phyloP scores from a whole-genome alignment of 257 asterid genomes.

The Lantana camara region DNA sequence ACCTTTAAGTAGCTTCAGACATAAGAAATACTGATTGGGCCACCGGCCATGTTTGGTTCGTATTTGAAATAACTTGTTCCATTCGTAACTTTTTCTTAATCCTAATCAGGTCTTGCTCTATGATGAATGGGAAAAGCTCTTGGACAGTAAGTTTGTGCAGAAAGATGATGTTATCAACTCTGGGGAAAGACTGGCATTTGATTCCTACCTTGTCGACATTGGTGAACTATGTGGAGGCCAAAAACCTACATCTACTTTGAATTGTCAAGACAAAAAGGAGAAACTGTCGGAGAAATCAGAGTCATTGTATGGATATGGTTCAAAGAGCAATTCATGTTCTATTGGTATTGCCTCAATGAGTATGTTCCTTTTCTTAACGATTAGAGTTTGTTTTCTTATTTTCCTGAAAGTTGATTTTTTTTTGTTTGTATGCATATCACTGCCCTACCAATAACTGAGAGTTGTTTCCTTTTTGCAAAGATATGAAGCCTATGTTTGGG shows the following conservation, averaged over 20 bases:
- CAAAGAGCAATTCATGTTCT: slow-evolving; percentile 37
- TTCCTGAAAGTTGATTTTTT: slow-evolving; percentile 10
- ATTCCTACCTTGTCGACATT: slow-evolving; percentile 72
- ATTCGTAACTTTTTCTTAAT: not conserved
- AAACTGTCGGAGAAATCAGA: slow-evolving; percentile 37
- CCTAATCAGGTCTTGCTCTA: slow-evolving; percentile 63
- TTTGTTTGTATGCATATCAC: slow-evolving; percentile 16
- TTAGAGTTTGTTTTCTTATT: slow-evolving; percentile 1
- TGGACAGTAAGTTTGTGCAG: slow-evolving; percentile 76
- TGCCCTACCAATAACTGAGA: slow-evolving; percentile 28
- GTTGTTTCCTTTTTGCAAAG: slow-evolving; percentile 28
- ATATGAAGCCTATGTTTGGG: slow-evolving; percentile 51
- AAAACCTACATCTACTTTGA: slow-evolving; percentile 37
- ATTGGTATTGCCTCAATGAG: slow-evolving; percentile 34
- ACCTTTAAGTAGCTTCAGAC: slow-evolving; percentile 19
- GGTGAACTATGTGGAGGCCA: slow-evolving; percentile 63
- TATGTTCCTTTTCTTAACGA: slow-evolving; percentile 15
- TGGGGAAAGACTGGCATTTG: slow-evolving; percentile 70
- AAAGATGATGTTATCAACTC: slow-evolving; percentile 57
- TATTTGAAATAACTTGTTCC: not conserved
- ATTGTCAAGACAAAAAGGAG: slow-evolving; percentile 32
- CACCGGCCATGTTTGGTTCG: not conserved
- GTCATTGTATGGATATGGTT: slow-evolving; percentile 34
- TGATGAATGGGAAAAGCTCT: slow-evolving; percentile 70
- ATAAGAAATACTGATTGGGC: slow-evolving; percentile 16